phyloP scores from a whole-genome alignment of 2,329 filamentous ascomycete species.

The Alternaria sp. region DNA sequence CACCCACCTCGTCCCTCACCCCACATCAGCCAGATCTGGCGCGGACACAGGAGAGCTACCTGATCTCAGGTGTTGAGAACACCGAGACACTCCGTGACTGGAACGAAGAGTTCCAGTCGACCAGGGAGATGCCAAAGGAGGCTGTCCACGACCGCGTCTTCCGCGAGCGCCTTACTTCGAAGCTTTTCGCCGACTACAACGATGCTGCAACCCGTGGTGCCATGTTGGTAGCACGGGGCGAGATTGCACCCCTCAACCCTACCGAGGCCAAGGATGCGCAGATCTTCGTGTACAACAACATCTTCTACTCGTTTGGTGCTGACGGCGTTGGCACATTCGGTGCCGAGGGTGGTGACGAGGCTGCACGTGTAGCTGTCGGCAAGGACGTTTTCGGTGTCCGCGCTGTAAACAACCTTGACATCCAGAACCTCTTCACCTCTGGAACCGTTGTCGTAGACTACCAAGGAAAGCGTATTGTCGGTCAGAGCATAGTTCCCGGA shows the following conservation, averaged over 20 bases:
- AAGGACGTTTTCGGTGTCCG: constrained; percentile 96
- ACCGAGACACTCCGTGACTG: constrained; percentile 94
- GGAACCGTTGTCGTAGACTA: constrained; percentile 98
- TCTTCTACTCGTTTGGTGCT: constrained; percentile 98
- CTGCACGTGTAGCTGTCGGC: constrained; percentile 91
- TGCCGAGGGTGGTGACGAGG: constrained; percentile 94
- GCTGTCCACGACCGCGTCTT: constrained; percentile 96
- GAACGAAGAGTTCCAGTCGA: constrained; percentile 99
- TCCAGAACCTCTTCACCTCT: constrained; percentile 91
- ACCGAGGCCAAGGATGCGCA: constrained; percentile 92
- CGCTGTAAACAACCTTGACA: constrained; percentile 95
- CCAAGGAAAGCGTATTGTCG: constrained; percentile 94
- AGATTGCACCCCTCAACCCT: constrained; percentile 92
- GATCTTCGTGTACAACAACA: constrained; percentile 99
- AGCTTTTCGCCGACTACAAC: constrained; percentile 97
- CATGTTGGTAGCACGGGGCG: constrained; percentile 88
- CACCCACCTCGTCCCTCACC: constrained; percentile 68
- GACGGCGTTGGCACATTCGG: constrained; percentile 98
- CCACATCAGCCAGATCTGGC: constrained; percentile 84
- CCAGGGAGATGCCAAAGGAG: constrained; percentile 90
- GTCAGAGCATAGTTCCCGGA: constrained; percentile 96
- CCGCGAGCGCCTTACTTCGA: constrained; percentile 89
- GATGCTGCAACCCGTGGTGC: constrained; percentile 93
- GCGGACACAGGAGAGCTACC: constrained; percentile 89
- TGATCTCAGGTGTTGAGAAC: constrained; percentile 90